Base-by-base conservation (phyloP, 139 green algal species). In the Chlamydomonas sp. region DNA sequence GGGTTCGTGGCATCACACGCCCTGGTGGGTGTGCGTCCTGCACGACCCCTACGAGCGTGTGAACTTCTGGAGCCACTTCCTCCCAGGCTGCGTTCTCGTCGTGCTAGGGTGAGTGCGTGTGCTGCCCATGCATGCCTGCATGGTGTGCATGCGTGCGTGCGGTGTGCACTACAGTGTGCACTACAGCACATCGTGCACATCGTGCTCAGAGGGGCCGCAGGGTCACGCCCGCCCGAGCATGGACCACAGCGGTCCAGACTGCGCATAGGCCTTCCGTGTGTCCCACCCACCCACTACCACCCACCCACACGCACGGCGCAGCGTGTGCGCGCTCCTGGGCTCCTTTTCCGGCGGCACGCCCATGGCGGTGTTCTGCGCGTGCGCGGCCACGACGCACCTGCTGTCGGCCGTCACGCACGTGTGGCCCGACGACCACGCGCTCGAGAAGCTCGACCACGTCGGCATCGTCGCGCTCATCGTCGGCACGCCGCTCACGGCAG, bases 361-460 rank as follows among this genome's bases (percentile, higher is more conserved):
- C 0, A 60, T 95, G 30, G 73, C 65, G 0, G 59, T 88, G 0
- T 96, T 92, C 65, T 87, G 81, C 69, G 67, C 73, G n/a, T 91
- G 83, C 43, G 77, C 86, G 0, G 74, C 81, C 24, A 76, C 62
- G 35, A 93, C 86, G 6, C 90, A 96, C 68, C 59, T 85, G n/a
- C 64, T 85, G 4, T 92, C 84, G 0, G 82, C 87, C 0, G 48
- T 93, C 3, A 90, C 84, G 0, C 90, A 96, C 65, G 76, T 93
- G 1, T 95, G 78, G 48, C 89, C 89, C 0, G 87, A 93, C 54
- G 79, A 84, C 64, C 79, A 85, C 8, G 33, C 72, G 2, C 71
- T 94, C 70, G 90, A 96, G 34, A 96, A 96, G 75, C 30, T 83
- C 5, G 90, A 96, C 69, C 90, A 96, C 71, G 6, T 95, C 0